Conservation (phyloP, 2,329 filamentous ascomycete species). For the Aspergillus melleus region DNA sequence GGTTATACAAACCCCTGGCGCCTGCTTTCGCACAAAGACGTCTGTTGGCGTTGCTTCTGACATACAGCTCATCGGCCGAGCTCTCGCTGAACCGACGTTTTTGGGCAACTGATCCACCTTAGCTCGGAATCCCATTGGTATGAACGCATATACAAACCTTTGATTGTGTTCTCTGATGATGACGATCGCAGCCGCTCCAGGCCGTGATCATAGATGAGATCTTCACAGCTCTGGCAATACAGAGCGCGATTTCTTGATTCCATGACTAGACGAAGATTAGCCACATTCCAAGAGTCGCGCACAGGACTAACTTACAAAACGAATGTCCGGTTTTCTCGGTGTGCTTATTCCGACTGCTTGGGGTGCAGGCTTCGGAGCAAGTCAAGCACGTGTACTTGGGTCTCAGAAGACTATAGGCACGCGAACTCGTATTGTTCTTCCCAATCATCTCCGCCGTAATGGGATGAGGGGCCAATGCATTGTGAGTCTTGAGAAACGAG, state of each 20-base stretch:
- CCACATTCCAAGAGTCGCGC: not conserved
- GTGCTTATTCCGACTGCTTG: constrained; percentile 35
- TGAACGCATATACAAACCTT: constrained; percentile 16
- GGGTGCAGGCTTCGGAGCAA: constrained; percentile 35
- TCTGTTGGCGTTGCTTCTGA: constrained; percentile 73
- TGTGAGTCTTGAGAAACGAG: constrained; percentile 34
- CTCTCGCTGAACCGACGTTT: constrained; percentile 40
- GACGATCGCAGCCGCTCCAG: constrained; percentile 37
- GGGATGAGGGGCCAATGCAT: constrained; percentile 29
- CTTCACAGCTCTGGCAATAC: constrained; percentile 41
- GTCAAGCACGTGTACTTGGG: constrained; percentile 42
- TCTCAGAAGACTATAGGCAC: constrained; percentile 31
- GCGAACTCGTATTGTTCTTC: constrained; percentile 21
- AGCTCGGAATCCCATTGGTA: not conserved
- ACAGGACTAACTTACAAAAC: constrained; percentile 37
- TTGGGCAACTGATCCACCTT: constrained; percentile 23
- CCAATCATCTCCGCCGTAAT: constrained; percentile 21
- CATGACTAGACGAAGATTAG: constrained; percentile 32
- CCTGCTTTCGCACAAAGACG: constrained; percentile 84
- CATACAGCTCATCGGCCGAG: constrained; percentile 71
- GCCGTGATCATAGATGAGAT: constrained; percentile 44
- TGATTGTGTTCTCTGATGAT: constrained; percentile 18
- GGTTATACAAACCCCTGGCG: constrained; percentile 90
- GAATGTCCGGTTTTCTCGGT: constrained; percentile 40
- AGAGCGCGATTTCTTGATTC: constrained; percentile 42